Evolutionary conservation across 352 stramenopile genomes (phyloP).

Genomic region (Phytophthora megakarya): DNA sequence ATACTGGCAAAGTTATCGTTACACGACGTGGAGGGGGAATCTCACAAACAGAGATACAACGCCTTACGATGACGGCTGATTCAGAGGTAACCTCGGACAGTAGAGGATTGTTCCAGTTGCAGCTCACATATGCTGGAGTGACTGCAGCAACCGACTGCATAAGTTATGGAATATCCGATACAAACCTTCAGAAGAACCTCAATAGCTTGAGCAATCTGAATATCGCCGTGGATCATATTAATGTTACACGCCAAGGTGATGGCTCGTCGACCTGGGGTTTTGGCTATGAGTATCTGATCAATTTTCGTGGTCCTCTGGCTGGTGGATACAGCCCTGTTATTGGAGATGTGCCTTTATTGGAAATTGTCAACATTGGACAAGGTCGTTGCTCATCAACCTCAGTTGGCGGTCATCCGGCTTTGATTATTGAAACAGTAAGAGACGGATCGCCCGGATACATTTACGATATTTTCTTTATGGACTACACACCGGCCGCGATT

Average conservation of each 20-base stretch:
- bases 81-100: conserved; percentile 55
- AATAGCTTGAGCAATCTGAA: conserved; percentile 62
- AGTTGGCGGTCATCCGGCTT: conserved; percentile 51
- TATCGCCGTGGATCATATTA: conserved; percentile 45
- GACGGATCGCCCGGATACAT: conserved; percentile 55
- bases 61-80: conserved; percentile 70
- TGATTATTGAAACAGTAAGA: conserved; percentile 74
- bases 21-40: conserved; percentile 55
- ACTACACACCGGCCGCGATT: conserved; percentile 25
- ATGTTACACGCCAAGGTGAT: conserved; percentile 68
- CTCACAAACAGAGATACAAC: conserved; percentile 72
- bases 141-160: conserved; percentile 66
- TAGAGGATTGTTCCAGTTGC: conserved; percentile 60
- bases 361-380: conserved; percentile 56
- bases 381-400: conserved; percentile 49
- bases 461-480: conserved; percentile 82
- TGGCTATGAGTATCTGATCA: conserved; percentile 77
- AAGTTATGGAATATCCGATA: conserved; percentile 67
- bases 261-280: conserved; percentile 72
- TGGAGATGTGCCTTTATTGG: conserved; percentile 54
- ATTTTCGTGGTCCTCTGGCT: conserved; percentile 58
- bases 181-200: conserved; percentile 59
- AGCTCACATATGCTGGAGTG: conserved; percentile 58
- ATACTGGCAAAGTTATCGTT: conserved; percentile 63
- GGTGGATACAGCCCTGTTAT: conserved; percentile 65